A percentile compares a stretch with the other conserved stretches of the same genome.
Evolutionary conservation across 1,139 yeast genomes (phyloP).

Genomic region (Chernovozyma aurita): DNA sequence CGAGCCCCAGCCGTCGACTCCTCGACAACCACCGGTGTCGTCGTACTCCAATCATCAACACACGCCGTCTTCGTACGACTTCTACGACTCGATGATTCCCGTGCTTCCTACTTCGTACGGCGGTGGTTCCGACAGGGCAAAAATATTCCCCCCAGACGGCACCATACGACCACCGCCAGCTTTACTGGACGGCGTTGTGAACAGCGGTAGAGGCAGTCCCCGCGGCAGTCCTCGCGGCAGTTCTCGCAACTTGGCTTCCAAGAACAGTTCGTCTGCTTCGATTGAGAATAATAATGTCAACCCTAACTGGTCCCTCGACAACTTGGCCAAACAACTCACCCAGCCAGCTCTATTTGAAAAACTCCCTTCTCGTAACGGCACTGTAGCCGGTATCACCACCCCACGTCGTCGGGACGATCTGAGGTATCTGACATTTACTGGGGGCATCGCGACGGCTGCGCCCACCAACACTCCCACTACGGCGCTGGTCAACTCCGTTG

Average conservation of each 20-base stretch:
- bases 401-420: not conserved
- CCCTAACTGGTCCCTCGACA: slow-evolving; percentile 25
- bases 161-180: not conserved
- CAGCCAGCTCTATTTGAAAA: slow-evolving; percentile 36
- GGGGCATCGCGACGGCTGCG: not conserved
- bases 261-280: slow-evolving; percentile 6
- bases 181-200: not conserved
- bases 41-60: slow-evolving; percentile 11
- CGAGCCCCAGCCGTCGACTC: slow-evolving; percentile 1
- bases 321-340: slow-evolving; percentile 39
- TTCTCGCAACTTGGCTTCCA: slow-evolving; percentile 6
- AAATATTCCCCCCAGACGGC: no score
- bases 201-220: no score
- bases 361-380: slow-evolving; percentile 31
- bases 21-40: not conserved
- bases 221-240: no score
- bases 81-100: slow-evolving; percentile 43
- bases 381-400: slow-evolving; percentile 7
- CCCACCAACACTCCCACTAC: not conserved
- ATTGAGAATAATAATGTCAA: slow-evolving; percentile 5
- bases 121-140: no score
- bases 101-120: no score
- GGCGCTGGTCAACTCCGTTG: slow-evolving; percentile 1
- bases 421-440: not conserved
- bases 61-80: slow-evolving; percentile 34